Evolutionary conservation across 768 basidiomycete genomes (phyloP), one percentile per base, ranked within the genome.

Genomic region (Rickenella mellea): DNA sequence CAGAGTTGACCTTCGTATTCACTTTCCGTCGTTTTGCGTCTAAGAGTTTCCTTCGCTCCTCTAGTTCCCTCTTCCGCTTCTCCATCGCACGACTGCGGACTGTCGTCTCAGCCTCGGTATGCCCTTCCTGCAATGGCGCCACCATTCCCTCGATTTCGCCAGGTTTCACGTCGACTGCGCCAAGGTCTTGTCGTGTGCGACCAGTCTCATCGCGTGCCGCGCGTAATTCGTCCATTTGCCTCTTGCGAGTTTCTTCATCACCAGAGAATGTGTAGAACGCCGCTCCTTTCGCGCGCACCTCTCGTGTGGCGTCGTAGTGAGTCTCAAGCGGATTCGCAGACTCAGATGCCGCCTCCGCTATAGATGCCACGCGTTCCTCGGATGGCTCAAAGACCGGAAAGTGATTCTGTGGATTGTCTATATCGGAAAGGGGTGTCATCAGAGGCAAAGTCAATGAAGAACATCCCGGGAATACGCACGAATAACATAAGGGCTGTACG

Each of bases 351-450:
- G 77, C 74, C 43, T 79, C 79, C 43, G 74, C 76, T 41, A 92
- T 82, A 43, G 81, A 78, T 4, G 83, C 80, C 35, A 85, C 61
- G 6, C 82, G 76, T 46, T 93, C 92, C 1, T 74, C 76, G 9
- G 88, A 80, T 5, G 86, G 92, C 51, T 84, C 78, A 53, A 90
- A 97, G 0, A 83, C 77, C 0, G 93, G 93, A 62, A 92, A 97
- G 58, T 87, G 78, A 49, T 81, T 76, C 22, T 80, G 74, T 11
- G 90, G 87, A 54, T 89, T 87, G 38, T 77, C 89, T 91, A 28
- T 20, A 27, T 7, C 24, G n/a, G 20, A 29, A 26, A 20, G 30
- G 20, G 7, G n/a, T 32, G 30, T 19, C 20, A 48, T 27, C 41
- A 40, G 36, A 27, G 6, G 11, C 28, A 27, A 45, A 32, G 40